Base-by-base conservation (phyloP, 148 eudicot species). In the Rhododendron vialii region DNA sequence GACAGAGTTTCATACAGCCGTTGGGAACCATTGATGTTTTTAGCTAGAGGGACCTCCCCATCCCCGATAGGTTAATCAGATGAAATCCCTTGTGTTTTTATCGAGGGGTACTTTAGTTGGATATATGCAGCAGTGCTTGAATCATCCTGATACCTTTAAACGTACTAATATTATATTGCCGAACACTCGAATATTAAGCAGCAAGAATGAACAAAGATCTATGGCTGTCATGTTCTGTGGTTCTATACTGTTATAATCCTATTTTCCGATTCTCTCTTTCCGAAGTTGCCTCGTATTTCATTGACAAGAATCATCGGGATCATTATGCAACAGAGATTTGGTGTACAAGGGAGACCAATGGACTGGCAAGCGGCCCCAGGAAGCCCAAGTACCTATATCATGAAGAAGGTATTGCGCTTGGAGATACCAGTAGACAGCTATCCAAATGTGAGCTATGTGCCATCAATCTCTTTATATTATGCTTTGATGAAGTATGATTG, bases 361-460 rank as follows among this genome's bases (percentile, higher is more conserved):
- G 90, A 92, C 84, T 92, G 92, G 93, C 89, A 87, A 86, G 84
- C 83, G 26, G 84, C 89, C 76, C 90, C 89, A n/a, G 91, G 90
- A 87, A 90, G 89, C 88, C 90, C 93, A 22, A 87, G 89, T 82
- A 63, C 91, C 22, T 87, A 57, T 36, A 55, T 88, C 4, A 89
- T 83, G 74, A 92, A 92, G 89, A 87, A 86, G 48, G 63, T 89
- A 13, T 55, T 92, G 84, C 91, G 93, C 81, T 89, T 92, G 87
- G 93, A 92, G n/a, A 90, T 92, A 80, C 91, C 93, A 14, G 93
- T 91, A 10, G 91, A 86, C 85, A 90, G 87, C 88, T 91, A 81
- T 83, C 93, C 93, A 47, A 87, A 90, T 88, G 93, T 91, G 86
- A 85, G 90, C 69, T 51, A 41, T 20, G 41, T 15, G 84, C 45